Evolutionary conservation across 371 early-diverging fungal genomes (phyloP), one percentile per base, ranked within the genome.

Genomic region (Batkoa obscura): DNA sequence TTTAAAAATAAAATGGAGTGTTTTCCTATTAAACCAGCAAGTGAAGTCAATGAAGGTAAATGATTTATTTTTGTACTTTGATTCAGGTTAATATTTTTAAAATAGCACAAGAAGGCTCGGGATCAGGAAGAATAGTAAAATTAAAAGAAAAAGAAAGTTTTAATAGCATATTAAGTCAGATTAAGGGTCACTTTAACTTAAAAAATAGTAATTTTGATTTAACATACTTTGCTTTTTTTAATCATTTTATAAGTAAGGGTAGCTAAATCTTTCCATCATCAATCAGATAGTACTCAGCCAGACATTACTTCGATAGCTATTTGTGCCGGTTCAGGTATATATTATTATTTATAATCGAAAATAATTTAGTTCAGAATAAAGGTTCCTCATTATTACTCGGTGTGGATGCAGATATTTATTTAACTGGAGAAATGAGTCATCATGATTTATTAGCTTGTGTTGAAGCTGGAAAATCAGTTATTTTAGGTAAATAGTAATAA

Each of bases 351-450:
- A 15, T 38, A 2, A 39, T 4, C 6, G 39, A 23, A 15, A 38
- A 17, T 2, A 12, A 34, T 51, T 43, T 47, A n/a, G n/a, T n/a
- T n/a, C n/a, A n/a, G n/a, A n/a, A n/a, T n/a, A n/a, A n/a, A 66
- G 69, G 85, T 0, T 66, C 72, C 13, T 77, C 78, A 1, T 79
- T 85, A 2, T 61, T 86, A 4, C 59, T 63, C 9, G 63, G 67
- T 1, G 60, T 67, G 0, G 46, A 66, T 6, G 79, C 76, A 2
- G 89, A 90, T 58, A 61, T 97, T 45, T 83, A 79, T 61, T 75
- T 94, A 37, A 89, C 98, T n/a, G 98, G 98, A 31, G 95, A 95
- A 69, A 84, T 94, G 78, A 75, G 80, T 12, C 95, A 94, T 62
- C 95, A 95, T 59, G 90, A 90, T 55, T 72, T 94, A 1, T 71